A percentile compares a stretch with the other conserved stretches of the same genome.
phyloP scores from a whole-genome alignment of 371 early-diverging fungal genomes.

The Rhizoclosmatium hyalinum region DNA sequence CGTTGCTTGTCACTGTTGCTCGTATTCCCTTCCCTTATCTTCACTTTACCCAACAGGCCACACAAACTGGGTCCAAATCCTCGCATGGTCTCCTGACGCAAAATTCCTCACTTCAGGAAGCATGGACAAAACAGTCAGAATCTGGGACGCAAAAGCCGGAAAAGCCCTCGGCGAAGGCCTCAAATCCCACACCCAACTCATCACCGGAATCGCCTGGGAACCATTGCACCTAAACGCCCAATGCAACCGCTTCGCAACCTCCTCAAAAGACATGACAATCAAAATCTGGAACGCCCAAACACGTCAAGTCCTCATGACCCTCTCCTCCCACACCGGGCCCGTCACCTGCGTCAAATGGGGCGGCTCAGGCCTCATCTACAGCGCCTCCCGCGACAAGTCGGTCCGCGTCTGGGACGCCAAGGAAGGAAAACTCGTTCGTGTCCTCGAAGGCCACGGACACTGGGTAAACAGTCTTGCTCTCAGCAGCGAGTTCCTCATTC shows the following conservation, averaged over 20 bases:
- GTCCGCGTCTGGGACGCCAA: conserved; percentile 92
- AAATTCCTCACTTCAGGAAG: conserved; percentile 86
- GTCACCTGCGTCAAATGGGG: conserved; percentile 95
- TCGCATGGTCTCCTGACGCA: conserved; percentile 90
- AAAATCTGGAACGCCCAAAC: conserved; percentile 92
- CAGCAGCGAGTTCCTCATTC: conserved; percentile 86
- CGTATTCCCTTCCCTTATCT: conserved; percentile 7
- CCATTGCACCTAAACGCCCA: conserved; percentile 81
- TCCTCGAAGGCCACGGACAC: conserved; percentile 91
- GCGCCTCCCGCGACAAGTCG: conserved; percentile 89
- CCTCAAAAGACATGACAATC: conserved; percentile 95
- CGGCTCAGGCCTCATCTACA: conserved; percentile 91
- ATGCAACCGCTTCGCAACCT: conserved; percentile 84
- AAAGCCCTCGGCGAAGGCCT: conserved; percentile 80
- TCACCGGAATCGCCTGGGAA: conserved; percentile 92
- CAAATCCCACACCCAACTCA: conserved; percentile 86
- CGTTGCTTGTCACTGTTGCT: not conserved
- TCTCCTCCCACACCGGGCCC: conserved; percentile 89
- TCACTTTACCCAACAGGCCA: conserved; percentile 68
- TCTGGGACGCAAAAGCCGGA: conserved; percentile 90
- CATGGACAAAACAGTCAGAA: conserved; percentile 90
- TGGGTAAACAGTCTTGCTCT: conserved; percentile 94
- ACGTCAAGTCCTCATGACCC: conserved; percentile 76
- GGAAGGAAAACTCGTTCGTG: conserved; percentile 82
- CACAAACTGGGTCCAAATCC: conserved; percentile 90